Conservation (phyloP, 208 protist genomes). For the Crithidia brevicula region DNA sequence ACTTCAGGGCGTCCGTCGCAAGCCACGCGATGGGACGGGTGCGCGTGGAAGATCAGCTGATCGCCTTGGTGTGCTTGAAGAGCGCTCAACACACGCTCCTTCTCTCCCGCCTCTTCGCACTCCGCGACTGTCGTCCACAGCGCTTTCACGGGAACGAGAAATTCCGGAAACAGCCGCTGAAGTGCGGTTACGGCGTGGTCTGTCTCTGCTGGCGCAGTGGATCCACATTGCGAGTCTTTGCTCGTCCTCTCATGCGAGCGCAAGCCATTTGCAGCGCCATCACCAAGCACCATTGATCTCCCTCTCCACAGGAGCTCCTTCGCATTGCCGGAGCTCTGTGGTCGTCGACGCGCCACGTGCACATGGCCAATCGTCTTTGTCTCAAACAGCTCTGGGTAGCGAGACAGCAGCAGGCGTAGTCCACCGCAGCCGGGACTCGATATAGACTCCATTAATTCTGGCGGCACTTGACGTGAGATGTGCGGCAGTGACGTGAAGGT, state of each 20-base stretch:
- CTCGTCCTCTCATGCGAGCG: not conserved
- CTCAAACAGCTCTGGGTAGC: conserved; percentile 27
- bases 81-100: conserved; percentile 10
- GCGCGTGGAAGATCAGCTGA: conserved; percentile 14
- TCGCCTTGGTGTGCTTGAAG: conserved; percentile 1
- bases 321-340: not conserved
- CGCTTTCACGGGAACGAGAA: conserved; percentile 58
- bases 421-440: conserved; percentile 13
- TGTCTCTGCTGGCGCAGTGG: not conserved
- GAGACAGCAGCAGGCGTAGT: conserved; percentile 20
- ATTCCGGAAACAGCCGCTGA: conserved; percentile 50
- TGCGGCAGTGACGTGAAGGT: conserved; percentile 68
- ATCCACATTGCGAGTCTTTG: not conserved
- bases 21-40: conserved; percentile 13
- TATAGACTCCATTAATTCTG: conserved; percentile 59
- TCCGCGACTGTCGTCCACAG: conserved; percentile 36
- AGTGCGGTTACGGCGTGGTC: conserved; percentile 18
- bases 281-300: not conserved
- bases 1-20: not conserved
- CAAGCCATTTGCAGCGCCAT: not conserved
- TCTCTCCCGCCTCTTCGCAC: conserved; percentile 5
- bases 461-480: conserved; percentile 48
- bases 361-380: conserved; percentile 27
- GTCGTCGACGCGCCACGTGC: conserved; percentile 14
- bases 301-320: not conserved